These are phyloP conservation scores for Cyclotella atomus DNA, from an alignment of 108 stramenopile species.

Conservation along the genomic window DNA sequence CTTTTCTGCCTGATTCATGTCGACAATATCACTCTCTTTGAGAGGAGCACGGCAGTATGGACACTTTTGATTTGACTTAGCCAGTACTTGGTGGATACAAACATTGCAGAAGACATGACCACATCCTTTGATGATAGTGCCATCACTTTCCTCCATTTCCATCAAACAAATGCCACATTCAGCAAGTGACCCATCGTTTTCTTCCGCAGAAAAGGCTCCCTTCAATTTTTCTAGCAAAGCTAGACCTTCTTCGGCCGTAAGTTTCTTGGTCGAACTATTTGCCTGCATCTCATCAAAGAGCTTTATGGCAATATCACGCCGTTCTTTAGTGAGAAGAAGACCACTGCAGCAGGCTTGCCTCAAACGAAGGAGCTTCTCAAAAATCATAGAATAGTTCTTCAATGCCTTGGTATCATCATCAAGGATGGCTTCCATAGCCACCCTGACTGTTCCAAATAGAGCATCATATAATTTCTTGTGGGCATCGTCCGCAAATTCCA, in stretches of 20 bases:
- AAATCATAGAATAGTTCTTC: constrained; percentile 42
- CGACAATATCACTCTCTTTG: constrained; percentile 39
- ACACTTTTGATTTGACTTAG: constrained; percentile 27
- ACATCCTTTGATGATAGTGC: constrained; percentile 52
- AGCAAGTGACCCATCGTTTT: constrained; percentile 19
- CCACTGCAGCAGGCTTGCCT: constrained; percentile 67
- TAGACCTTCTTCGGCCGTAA: constrained; percentile 64
- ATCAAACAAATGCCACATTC: constrained; percentile 76
- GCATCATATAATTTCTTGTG: constrained; percentile 66
- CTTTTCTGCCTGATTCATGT: constrained; percentile 15
- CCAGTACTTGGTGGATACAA: constrained; percentile 50
- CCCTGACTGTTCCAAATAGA: constrained; percentile 47
- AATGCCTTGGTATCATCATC: constrained; percentile 22
- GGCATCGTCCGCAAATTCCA: constrained; percentile 41
- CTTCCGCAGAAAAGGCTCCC: constrained; percentile 45
- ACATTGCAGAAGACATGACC: constrained; percentile 67
- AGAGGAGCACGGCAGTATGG: constrained; percentile 58
- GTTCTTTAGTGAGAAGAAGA: constrained; percentile 44
- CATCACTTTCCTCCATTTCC: constrained; percentile 51
- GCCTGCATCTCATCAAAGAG: constrained; percentile 51
- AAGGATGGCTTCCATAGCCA: constrained; percentile 37
- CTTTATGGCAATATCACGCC: constrained; percentile 46
- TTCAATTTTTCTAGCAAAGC: constrained; percentile 63
- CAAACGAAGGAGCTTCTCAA: constrained; percentile 64
- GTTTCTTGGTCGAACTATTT: constrained; percentile 26